Evolutionary conservation across 2,329 filamentous ascomycete genomes (phyloP).

Genomic region (Colletotrichum neosansevieriae): DNA sequence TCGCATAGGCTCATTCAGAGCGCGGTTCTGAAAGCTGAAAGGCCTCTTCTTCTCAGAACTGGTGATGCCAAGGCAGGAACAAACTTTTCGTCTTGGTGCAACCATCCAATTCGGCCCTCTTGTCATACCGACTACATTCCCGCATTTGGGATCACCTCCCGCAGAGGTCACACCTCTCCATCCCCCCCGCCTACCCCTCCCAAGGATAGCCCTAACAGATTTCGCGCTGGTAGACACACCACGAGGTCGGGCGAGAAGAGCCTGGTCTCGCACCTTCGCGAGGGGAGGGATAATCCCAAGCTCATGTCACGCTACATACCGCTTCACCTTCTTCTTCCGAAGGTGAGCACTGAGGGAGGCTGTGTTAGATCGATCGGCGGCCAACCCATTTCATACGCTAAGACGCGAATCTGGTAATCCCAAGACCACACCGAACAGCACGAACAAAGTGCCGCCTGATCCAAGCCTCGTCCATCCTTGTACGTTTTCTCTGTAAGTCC

Average conservation of each 20-base stretch:
- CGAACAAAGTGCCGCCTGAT: constrained; percentile 26
- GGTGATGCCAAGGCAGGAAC: constrained; percentile 13
- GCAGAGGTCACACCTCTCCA: constrained; percentile 3
- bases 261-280: constrained; percentile 26
- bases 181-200: not conserved
- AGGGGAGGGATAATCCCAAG: constrained; percentile 32
- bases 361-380: constrained; percentile 9
- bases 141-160: not conserved
- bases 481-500: constrained; percentile 7
- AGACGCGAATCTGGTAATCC: not conserved
- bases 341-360: not conserved
- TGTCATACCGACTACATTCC: constrained; percentile 15
- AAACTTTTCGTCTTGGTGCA: constrained; percentile 7
- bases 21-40: not conserved
- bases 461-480: constrained; percentile 32
- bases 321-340: constrained; percentile 5
- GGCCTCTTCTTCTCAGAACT: constrained; percentile 9
- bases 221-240: constrained; percentile 4
- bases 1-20: constrained; percentile 6
- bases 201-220: not conserved
- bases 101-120: not conserved
- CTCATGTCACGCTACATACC: constrained; percentile 27
- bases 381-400: not conserved
- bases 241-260: constrained; percentile 27
- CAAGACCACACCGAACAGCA: not conserved